phyloP scores from a whole-genome alignment of 768 basidiomycete genomes.

The Rhodosporidiobolus odoratus region DNA sequence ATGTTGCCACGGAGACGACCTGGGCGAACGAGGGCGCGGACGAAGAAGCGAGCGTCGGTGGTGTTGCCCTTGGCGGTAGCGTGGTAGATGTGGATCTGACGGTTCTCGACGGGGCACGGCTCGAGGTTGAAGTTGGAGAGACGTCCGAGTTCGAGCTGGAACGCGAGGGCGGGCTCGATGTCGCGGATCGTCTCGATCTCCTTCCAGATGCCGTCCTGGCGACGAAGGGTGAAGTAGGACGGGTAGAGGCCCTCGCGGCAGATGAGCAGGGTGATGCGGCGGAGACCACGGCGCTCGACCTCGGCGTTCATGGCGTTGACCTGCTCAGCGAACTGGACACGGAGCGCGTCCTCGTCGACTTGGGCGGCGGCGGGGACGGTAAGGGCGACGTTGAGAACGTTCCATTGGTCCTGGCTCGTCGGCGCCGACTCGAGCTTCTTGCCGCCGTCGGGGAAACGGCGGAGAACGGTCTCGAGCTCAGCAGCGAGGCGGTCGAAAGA shows the following conservation, averaged over 20 bases:
- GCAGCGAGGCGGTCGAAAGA: constrained; percentile 46
- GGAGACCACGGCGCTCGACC: constrained; percentile 70
- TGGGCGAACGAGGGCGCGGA: constrained; percentile 91
- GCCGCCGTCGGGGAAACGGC: constrained; percentile 69
- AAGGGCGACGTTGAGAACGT: constrained; percentile 89
- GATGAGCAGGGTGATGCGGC: constrained; percentile 84
- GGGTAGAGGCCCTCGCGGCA: constrained; percentile 90
- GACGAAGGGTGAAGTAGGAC: constrained; percentile 85
- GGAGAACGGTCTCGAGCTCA: constrained; percentile 36
- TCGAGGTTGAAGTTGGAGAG: constrained; percentile 93
- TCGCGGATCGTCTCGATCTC: constrained; percentile 97
- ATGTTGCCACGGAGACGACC: constrained; percentile 86
- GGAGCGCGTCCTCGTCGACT: constrained; percentile 66
- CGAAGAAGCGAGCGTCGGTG: constrained; percentile 95
- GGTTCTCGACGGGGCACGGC: constrained; percentile 92
- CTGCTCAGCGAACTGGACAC: constrained; percentile 61
- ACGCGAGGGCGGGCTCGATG: constrained; percentile 95
- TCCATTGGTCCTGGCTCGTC: constrained; percentile 58
- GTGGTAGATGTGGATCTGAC: constrained; percentile 97
- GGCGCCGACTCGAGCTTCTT: constrained; percentile 52
- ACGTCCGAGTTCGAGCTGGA: constrained; percentile 93
- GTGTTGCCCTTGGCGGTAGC: constrained; percentile 92
- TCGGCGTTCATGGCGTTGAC: constrained; percentile 63
- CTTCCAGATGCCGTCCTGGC: constrained; percentile 65
- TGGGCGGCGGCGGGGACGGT: constrained; percentile 70